Conservation (phyloP, 805 yeast species). For the Babjeviella inositovora region DNA sequence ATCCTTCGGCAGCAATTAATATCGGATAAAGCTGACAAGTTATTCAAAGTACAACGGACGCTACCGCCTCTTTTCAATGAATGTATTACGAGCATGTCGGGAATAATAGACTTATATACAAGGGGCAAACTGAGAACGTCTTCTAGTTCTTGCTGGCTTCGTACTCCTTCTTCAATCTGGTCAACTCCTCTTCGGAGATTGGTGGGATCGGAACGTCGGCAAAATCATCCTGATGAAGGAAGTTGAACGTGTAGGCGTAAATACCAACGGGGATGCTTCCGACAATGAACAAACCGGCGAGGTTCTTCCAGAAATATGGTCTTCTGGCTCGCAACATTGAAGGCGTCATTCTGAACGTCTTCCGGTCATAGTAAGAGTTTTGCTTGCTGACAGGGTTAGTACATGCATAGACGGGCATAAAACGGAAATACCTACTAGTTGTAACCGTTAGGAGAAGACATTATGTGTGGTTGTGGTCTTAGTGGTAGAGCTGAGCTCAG, state of each 20-base stretch:
- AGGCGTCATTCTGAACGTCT: constrained; percentile 65
- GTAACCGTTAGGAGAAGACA: too few relatives aligned
- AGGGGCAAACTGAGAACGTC: too few relatives aligned
- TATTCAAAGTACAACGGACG: too few relatives aligned
- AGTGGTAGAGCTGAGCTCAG: too few relatives aligned
- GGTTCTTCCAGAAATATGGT: constrained; percentile 73
- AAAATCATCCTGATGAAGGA: constrained; percentile 66
- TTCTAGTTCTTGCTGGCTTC: constrained; percentile 20
- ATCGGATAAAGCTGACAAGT: too few relatives aligned
- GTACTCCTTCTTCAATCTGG: constrained; percentile 57
- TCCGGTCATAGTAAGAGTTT: constrained; percentile 20
- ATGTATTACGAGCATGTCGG: too few relatives aligned
- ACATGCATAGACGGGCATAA: too few relatives aligned
- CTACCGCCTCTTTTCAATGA: too few relatives aligned
- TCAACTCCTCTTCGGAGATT: constrained; percentile 60
- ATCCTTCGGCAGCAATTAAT: too few relatives aligned
- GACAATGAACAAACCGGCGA: constrained; percentile 40
- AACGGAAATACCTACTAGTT: too few relatives aligned
- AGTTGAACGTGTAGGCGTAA: constrained; percentile 45
- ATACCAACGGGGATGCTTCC: constrained; percentile 56
- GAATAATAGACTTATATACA: too few relatives aligned
- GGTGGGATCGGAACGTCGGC: constrained; percentile 93
- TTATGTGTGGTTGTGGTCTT: too few relatives aligned
- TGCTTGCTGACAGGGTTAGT: constrained; percentile 1
- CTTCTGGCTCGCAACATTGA: constrained; percentile 82